Evolutionary conservation across 225 moss, liverwort and hornwort species (phyloP).

Genomic region (Bryum argenteum): DNA sequence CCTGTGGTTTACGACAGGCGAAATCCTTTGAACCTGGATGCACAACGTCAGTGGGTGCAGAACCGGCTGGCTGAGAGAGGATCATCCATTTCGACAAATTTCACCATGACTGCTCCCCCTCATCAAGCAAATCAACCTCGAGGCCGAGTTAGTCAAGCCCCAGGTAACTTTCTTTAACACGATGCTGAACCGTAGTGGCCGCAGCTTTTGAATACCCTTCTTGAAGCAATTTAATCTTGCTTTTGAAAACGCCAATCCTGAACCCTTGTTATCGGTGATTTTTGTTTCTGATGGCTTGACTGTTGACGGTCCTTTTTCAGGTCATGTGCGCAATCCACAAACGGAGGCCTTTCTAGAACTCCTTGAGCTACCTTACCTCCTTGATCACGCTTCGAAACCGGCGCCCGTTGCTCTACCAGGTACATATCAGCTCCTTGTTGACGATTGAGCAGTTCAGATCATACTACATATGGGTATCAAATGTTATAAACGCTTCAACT

Average conservation of each 20-base stretch:
- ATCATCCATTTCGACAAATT: slow-evolving; percentile 43
- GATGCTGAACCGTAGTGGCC: not conserved
- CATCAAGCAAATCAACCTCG: slow-evolving; percentile 50
- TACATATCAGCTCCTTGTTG: slow-evolving; percentile 10
- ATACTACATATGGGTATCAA: too few relatives aligned
- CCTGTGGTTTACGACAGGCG: slow-evolving; percentile 17
- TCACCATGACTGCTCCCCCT: slow-evolving; percentile 60
- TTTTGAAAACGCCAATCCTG: slow-evolving; percentile 7
- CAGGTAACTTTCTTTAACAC: slow-evolving; percentile 38
- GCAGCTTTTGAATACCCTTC: not conserved
- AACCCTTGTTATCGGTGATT: not conserved
- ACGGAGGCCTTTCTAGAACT: slow-evolving; percentile 63
- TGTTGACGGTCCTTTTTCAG: slow-evolving; percentile 26
- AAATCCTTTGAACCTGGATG: slow-evolving; percentile 41
- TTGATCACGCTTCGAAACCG: slow-evolving; percentile 43
- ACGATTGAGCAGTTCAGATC: not conserved
- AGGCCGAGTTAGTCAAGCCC: slow-evolving; percentile 28
- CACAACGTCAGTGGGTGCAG: slow-evolving; percentile 74
- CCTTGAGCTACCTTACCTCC: slow-evolving; percentile 62
- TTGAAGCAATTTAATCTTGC: not conserved
- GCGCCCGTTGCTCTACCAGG: slow-evolving; percentile 38
- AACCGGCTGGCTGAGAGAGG: slow-evolving; percentile 56
- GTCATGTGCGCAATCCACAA: slow-evolving; percentile 73
- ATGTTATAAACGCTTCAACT: too few relatives aligned
- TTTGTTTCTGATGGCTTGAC: slow-evolving; percentile 4